These are phyloP conservation scores for Licmophora abbreviata DNA, from an alignment of 108 stramenopile genomes.

Conservation along the genomic window DNA sequence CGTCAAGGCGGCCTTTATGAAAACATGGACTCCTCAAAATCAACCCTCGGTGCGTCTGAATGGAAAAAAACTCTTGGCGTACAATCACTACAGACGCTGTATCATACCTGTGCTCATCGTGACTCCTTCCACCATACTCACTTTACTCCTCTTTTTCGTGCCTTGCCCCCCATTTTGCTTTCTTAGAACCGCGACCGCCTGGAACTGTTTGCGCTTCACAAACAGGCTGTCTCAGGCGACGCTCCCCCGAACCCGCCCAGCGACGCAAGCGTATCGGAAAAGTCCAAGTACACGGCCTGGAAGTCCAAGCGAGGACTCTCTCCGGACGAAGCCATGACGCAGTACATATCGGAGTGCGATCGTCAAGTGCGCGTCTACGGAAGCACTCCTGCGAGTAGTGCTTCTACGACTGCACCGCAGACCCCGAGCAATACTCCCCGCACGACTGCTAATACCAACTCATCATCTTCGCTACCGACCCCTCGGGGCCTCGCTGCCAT, in stretches of 20 bases:
- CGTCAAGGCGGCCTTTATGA: constrained; percentile 61
- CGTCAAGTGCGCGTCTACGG: constrained; percentile 76
- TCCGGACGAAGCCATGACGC: constrained; percentile 58
- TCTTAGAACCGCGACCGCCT: constrained; percentile 70
- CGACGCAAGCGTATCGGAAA: constrained; percentile 46
- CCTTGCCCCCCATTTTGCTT: background rate
- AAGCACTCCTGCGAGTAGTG: constrained; percentile 22
- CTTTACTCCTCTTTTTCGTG: background rate
- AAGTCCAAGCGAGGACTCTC: constrained; percentile 47
- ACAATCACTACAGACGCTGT: background rate
- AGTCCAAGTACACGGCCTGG: constrained; percentile 78
- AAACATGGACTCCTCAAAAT: constrained; percentile 72
- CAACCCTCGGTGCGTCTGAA: constrained; percentile 55
- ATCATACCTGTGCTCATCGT: background rate
- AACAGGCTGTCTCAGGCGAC: constrained; percentile 73
- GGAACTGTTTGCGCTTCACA: constrained; percentile 88
- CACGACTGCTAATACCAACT: background rate
- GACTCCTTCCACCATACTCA: constrained; percentile 4
- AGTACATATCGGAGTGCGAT: constrained; percentile 72
- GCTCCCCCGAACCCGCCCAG: constrained; percentile 36
- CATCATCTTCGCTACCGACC: constrained; percentile 3
- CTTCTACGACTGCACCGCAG: constrained; percentile 14
- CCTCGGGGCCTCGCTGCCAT: constrained; percentile 76
- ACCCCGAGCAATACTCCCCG: constrained; percentile 16
- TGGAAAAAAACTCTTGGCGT: background rate